These are phyloP conservation scores for Porphyrellus cyaneotinctus DNA, from an alignment of 768 basidiomycete genomes.

Conservation along the genomic window DNA sequence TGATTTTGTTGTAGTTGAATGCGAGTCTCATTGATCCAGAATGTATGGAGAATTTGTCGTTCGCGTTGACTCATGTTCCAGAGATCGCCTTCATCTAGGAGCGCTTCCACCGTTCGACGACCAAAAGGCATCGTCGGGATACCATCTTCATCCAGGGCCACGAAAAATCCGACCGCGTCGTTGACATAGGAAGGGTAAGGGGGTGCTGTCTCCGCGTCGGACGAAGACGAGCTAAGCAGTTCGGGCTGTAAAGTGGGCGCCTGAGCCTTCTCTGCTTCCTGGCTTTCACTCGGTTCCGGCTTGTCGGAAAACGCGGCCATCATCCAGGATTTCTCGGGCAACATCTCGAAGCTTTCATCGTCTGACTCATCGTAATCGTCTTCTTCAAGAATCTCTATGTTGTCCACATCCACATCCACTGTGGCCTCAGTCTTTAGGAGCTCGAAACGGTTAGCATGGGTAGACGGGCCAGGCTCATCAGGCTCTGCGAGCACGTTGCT, in stretches of 20 bases:
- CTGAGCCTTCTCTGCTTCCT: neutral
- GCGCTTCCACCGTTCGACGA: conserved; percentile 35
- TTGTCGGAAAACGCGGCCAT: neutral
- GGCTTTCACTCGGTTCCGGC: neutral
- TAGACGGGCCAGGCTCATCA: conserved; percentile 1
- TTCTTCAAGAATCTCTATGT: neutral
- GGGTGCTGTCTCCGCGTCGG: neutral
- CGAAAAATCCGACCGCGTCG: conserved; percentile 36
- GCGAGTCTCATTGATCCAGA: conserved; percentile 47
- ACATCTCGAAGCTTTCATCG: conserved; percentile 3
- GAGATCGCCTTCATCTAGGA: conserved; percentile 36
- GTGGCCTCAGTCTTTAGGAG: conserved; percentile 1
- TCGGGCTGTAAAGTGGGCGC: neutral
- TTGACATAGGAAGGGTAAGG: conserved; percentile 17
- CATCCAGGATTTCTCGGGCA: conserved; percentile 34
- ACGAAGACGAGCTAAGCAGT: neutral
- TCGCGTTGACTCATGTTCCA: conserved; percentile 56
- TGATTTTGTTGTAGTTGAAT: conserved; percentile 26
- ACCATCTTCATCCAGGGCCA: conserved; percentile 30
- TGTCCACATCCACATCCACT: neutral
- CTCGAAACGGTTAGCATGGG: conserved; percentile 17
- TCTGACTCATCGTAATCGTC: conserved; percentile 9
- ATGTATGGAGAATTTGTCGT: conserved; percentile 39
- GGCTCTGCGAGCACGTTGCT: neutral
- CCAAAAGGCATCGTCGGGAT: conserved; percentile 38